These are phyloP conservation scores for Pseudoneurospora amorphoporcata DNA, from an alignment of 495 filamentous ascomycete genomes.

Conservation along the genomic window DNA sequence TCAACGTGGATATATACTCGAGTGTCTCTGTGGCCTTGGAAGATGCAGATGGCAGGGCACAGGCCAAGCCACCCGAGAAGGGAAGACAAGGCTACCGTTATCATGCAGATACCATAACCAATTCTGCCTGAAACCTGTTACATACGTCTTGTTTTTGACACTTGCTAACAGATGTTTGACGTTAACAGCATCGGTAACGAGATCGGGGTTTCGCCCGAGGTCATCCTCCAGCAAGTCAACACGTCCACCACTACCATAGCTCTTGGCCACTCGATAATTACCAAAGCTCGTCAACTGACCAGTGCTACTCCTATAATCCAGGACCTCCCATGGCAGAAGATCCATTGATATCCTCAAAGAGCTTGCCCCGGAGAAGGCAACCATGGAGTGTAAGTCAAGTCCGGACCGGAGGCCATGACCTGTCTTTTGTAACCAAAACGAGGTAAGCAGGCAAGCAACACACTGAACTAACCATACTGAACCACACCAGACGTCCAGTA, in stretches of 20 bases:
- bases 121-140: too few species aligned
- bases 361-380: constrained; percentile 71
- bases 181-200: constrained; percentile 62
- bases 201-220: constrained; percentile 67
- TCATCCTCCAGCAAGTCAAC: constrained; percentile 52
- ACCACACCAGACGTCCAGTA: constrained; percentile 60
- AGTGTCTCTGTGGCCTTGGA: neutral
- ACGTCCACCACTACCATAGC: neutral
- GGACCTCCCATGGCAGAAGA: constrained; percentile 77
- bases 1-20: neutral
- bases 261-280: neutral
- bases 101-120: neutral
- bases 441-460: neutral
- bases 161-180: neutral
- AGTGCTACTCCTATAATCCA: neutral
- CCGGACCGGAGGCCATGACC: neutral
- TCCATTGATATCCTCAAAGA: constrained; percentile 70
- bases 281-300: neutral
- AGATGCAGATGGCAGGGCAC: neutral
- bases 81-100: neutral
- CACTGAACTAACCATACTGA: neutral
- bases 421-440: neutral
- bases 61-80: neutral
- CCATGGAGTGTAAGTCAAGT: constrained; percentile 69
- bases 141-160: neutral